These are phyloP conservation scores for Penicillium sp. DNA, from an alignment of 2,329 filamentous ascomycete species.

Conservation along the genomic window DNA sequence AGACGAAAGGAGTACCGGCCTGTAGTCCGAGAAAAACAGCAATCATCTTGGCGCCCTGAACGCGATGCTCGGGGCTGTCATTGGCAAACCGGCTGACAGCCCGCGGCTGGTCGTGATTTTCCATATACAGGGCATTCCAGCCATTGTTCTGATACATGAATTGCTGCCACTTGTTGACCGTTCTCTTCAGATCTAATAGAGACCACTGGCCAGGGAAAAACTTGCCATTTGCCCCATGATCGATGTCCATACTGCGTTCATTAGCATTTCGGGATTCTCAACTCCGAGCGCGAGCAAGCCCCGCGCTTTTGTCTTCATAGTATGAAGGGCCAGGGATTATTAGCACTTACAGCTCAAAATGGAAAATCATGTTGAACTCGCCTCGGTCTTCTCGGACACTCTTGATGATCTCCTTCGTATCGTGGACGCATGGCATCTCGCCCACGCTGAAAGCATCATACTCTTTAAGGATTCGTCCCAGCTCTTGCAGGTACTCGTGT, in stretches of 20 bases:
- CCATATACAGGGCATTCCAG: slow-evolving; percentile 57
- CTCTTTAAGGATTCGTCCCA: slow-evolving; percentile 35
- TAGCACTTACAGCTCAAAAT: slow-evolving; percentile 23
- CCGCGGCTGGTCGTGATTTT: slow-evolving; percentile 59
- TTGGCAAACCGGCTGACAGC: slow-evolving; percentile 54
- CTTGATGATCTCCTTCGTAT: slow-evolving; percentile 60
- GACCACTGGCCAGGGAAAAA: neutral
- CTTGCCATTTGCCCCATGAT: slow-evolving; percentile 47
- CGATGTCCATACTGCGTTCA: slow-evolving; percentile 53
- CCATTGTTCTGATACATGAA: slow-evolving; percentile 8
- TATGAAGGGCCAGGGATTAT: slow-evolving; percentile 21
- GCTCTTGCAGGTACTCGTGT: slow-evolving; percentile 39
- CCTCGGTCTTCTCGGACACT: slow-evolving; percentile 61
- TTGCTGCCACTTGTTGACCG: slow-evolving; percentile 8
- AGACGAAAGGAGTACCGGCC: slow-evolving; percentile 21
- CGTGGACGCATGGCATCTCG: slow-evolving; percentile 54
- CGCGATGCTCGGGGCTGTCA: slow-evolving; percentile 41
- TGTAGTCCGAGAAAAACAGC: slow-evolving; percentile 54
- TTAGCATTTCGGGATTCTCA: slow-evolving; percentile 44
- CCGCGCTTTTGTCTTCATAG: slow-evolving; percentile 42
- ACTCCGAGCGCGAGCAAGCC: slow-evolving; percentile 17
- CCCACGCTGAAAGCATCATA: slow-evolving; percentile 49
- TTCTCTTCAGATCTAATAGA: neutral
- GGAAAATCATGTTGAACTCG: slow-evolving; percentile 71
- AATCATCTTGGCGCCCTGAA: slow-evolving; percentile 49